Conservation (phyloP, 2,329 filamentous ascomycete genomes). For the Penicillium sp. region DNA sequence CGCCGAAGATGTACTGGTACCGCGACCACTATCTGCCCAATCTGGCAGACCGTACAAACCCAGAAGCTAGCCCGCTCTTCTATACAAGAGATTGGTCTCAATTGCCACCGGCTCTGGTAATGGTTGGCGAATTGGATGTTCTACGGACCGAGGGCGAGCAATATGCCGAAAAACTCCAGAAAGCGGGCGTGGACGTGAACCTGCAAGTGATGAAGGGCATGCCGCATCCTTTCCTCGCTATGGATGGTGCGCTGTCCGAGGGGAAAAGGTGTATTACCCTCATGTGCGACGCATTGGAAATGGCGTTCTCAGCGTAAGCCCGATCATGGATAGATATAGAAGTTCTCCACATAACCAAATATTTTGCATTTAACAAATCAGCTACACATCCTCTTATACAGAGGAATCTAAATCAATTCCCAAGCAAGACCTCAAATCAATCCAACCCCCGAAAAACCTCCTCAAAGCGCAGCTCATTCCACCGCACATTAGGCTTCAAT, state of each 20-base stretch:
- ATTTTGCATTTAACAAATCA: no score
- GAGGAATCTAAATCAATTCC: no score
- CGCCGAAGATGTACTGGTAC: slow-evolving; percentile 57
- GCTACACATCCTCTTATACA: no score
- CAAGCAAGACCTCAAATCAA: no score
- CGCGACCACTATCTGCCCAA: slow-evolving; percentile 53
- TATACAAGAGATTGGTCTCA: slow-evolving; percentile 47
- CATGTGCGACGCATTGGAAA: slow-evolving; percentile 36
- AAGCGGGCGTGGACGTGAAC: slow-evolving; percentile 46
- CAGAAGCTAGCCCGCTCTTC: slow-evolving; percentile 52
- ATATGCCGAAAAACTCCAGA: slow-evolving; percentile 46
- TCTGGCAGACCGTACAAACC: slow-evolving; percentile 42
- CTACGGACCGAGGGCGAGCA: slow-evolving; percentile 50
- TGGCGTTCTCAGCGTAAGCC: slow-evolving; percentile 32
- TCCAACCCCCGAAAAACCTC: slow-evolving; percentile 44
- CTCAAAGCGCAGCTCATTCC: slow-evolving; percentile 55
- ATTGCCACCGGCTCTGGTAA: slow-evolving; percentile 49
- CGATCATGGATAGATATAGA: background rate
- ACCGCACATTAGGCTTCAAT: slow-evolving; percentile 51
- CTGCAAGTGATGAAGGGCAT: slow-evolving; percentile 50
- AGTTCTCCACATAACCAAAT: slow-evolving; percentile 5
- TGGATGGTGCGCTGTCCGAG: slow-evolving; percentile 52
- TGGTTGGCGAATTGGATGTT: slow-evolving; percentile 54
- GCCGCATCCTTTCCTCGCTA: slow-evolving; percentile 55
- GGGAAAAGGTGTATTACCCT: slow-evolving; percentile 48